phyloP scores from a whole-genome alignment of 163 green algal species.

The Picocystis sp. region DNA sequence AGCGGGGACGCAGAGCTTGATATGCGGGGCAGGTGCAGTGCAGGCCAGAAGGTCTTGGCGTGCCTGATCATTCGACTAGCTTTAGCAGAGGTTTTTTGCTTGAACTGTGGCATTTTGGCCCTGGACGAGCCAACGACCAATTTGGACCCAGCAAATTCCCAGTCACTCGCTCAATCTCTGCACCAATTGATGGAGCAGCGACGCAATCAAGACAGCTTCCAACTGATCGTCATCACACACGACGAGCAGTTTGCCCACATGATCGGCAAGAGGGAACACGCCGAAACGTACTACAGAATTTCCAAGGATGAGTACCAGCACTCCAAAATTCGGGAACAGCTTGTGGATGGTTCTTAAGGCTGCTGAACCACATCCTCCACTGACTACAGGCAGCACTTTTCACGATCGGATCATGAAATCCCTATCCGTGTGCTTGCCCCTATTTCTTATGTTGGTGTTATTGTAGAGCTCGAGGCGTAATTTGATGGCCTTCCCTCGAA shows the following conservation, averaged over 20 bases:
- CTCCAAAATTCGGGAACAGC: constrained; percentile 13
- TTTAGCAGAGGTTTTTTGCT: constrained; percentile 92
- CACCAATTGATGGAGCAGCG: constrained; percentile 44
- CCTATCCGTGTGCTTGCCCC: too few relatives aligned
- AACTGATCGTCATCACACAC: constrained; percentile 99
- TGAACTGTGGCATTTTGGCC: constrained; percentile 93
- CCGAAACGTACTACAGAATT: constrained; percentile 78
- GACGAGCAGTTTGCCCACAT: constrained; percentile 53
- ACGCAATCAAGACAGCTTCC: constrained; percentile 76
- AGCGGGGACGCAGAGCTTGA: constrained; percentile 76
- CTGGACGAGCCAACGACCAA: constrained; percentile 98
- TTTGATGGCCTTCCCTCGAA: too few relatives aligned
- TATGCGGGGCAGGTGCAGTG: constrained; percentile 88
- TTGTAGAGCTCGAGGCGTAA: too few relatives aligned
- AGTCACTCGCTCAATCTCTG: constrained; percentile 11
- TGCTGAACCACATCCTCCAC: too few relatives aligned
- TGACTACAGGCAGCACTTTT: too few relatives aligned
- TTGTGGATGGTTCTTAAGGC: too few relatives aligned
- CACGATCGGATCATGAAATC: too few relatives aligned
- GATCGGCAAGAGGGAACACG: constrained; percentile 50
- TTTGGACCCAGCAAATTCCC: constrained; percentile 53
- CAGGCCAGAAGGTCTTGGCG: constrained; percentile 93
- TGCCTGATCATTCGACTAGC: constrained; percentile 94
- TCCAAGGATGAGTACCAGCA: constrained; percentile 82
- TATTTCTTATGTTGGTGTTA: too few relatives aligned